Conservation (phyloP, 768 basidiomycete species). For the Leccinum longicurvipes region DNA sequence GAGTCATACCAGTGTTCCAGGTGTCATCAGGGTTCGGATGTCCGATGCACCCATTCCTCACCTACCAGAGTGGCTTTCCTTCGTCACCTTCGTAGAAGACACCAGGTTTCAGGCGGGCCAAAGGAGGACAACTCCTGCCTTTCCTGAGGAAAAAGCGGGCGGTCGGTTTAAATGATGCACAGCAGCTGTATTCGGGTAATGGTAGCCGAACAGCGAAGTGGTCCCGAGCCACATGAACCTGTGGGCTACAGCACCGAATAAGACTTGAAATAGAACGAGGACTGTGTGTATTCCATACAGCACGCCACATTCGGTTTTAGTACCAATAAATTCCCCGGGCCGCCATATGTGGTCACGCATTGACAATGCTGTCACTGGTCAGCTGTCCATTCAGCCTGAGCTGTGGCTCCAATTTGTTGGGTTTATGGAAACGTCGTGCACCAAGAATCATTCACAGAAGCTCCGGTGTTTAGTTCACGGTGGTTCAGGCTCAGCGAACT, state of each 20-base stretch:
- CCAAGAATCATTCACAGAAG: neutral
- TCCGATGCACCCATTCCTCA: constrained; percentile 1
- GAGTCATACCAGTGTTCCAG: constrained; percentile 13
- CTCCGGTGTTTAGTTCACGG: too few species aligned
- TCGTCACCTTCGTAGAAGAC: constrained; percentile 7
- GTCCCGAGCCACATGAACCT: neutral
- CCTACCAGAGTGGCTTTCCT: constrained; percentile 11
- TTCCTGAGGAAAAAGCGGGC: too few species aligned
- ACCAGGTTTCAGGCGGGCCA: constrained; percentile 6
- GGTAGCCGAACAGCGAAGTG: neutral
- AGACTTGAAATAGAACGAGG: neutral
- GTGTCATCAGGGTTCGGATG: neutral
- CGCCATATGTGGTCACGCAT: too few species aligned
- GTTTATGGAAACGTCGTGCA: neutral
- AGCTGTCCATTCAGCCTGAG: too few species aligned
- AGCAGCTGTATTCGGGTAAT: too few species aligned
- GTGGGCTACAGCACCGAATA: neutral
- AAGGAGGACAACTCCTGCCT: neutral
- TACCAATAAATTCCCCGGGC: too few species aligned
- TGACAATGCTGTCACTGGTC: neutral
- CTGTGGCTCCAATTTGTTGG: neutral
- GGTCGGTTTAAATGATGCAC: too few species aligned
- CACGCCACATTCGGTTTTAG: neutral
- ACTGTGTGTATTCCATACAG: neutral
- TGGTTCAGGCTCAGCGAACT: too few species aligned